Evolutionary conservation across 106 monocot genomes (phyloP), one percentile per base, ranked within the genome.

Genomic region (Allium cepa): DNA sequence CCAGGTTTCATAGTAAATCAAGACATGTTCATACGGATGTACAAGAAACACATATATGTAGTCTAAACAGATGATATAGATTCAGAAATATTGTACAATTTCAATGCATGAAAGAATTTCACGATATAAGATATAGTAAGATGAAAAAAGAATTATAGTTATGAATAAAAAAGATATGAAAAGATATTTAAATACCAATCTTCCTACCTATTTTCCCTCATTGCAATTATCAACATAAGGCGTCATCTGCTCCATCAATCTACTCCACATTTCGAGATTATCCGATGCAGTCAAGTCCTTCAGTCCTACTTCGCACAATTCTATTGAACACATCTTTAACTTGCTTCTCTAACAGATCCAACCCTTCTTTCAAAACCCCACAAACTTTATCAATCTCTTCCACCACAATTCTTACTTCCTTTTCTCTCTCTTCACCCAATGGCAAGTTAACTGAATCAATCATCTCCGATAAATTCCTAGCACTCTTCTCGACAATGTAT

Each of bases 311-410:
- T 9, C 72, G 60, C 47, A 83, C 80, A 59, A 83, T 71, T 59
- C 83, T 60, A 72, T 77, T 76, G 61, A 87, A 87, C 50, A 87
- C 80, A 59, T 83, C 87, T 61, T 83, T 77, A 36, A 87, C 83
- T 48, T 83, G 87, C 8, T 72, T 59, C 59, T 83, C 83, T 59
- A 83, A 77, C 15, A 77, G 87, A 26, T 80, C 80, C 53, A 87
- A 64, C 8, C 77, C 87, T 0, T 83, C 79, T 48, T 83, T 87
- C 46, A 87, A 26, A 26, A 62, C 59, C 14, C 59, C 49, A 51
- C 80, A 74, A 14, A 87, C 75, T 55, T 75, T 56, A 7, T 9
- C 53, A 52, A 87, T 47, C 62, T 72, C 80, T 36, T 50, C 18
- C 50, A 73, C 74, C 7, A 47, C 63, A 59, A 75, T 67, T 49